Conservation (phyloP, 1,139 yeast species). For the Candida sanyaensis region DNA sequence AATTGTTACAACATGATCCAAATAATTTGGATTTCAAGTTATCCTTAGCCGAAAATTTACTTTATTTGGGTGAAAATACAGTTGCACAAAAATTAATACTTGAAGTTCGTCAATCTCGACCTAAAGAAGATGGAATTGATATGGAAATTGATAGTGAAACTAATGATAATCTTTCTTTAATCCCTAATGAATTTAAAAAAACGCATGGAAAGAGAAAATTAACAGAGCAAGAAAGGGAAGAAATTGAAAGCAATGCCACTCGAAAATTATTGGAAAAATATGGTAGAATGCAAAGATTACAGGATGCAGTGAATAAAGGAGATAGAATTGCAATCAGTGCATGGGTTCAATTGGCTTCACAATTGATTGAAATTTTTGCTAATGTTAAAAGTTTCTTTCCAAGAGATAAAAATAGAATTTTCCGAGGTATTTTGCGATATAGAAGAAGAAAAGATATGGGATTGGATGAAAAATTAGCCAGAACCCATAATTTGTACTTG, state of each 20-base stretch:
- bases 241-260: conserved; percentile 59
- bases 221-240: conserved; percentile 57
- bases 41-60: conserved; percentile 80
- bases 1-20: conserved; percentile 59
- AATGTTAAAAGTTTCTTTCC: conserved; percentile 79
- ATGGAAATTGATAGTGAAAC: conserved; percentile 15
- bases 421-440: conserved; percentile 67
- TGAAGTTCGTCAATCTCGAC: conserved; percentile 38
- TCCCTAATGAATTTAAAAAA: conserved; percentile 24
- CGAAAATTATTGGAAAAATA: conserved; percentile 66
- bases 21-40: conserved; percentile 71
- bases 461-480: conserved; percentile 70
- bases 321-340: conserved; percentile 66
- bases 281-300: conserved; percentile 59
- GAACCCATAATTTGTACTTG: conserved; percentile 66
- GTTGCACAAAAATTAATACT: conserved; percentile 60
- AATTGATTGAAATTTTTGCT: conserved; percentile 78
- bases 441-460: conserved; percentile 62
- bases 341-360: conserved; percentile 86
- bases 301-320: conserved; percentile 52
- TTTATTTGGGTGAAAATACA: conserved; percentile 65
- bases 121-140: conserved; percentile 14
- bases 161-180: conserved; percentile 20
- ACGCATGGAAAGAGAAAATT: conserved; percentile 30
- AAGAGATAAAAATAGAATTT: conserved; percentile 65